Base-by-base conservation (phyloP, 495 filamentous ascomycete species). In the Geoglossum glabrum region DNA sequence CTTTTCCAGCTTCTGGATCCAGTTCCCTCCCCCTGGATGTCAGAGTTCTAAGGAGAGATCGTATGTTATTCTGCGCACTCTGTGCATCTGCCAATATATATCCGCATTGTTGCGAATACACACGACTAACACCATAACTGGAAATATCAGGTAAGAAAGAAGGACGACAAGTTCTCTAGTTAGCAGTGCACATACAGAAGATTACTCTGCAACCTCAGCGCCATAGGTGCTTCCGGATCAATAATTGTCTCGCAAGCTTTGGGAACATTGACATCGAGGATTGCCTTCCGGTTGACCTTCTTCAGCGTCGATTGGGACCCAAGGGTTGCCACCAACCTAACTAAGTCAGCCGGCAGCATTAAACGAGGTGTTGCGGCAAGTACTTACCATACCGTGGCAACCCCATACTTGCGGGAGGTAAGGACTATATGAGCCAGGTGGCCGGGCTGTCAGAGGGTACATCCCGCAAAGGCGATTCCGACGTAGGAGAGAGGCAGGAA, bases 321-420 rank as follows among this genome's bases (percentile, higher is more conserved):
- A 1, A 95, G 76, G 0, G 92, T 98, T 54, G 92, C 93, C 33
- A 95, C 84, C 8, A 98, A 77, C 92, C 90, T 95, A 61, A 31
- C n/a, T 3, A 3, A 33, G 52, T 40, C 49, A n/a, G 36, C 26
- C 15, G 21, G 57, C 26, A 59, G 50, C 45, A 23, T 50, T 46
- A 36, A 31, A 30, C 1, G 8, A n/a, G 6, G 43, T 27, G 28
- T 0, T 23, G 26, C 45, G 46, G 27, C n/a, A n/a, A 36, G 26
- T 57, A 66, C 79, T 68, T 74, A 94, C 90, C 92, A 98, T 54
- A 98, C 81, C 1, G 90, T 96, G 3, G 90, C 87, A 57, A 98
- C 87, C 30, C 92, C 92, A 73, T 94, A 83, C 65, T 88, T 83
- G 45, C 82, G 82, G 49, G 79, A 88, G 5, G 86, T 95, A 56